Evolutionary conservation across 805 yeast species (phyloP).

Genomic region (Ogataea neopini): DNA sequence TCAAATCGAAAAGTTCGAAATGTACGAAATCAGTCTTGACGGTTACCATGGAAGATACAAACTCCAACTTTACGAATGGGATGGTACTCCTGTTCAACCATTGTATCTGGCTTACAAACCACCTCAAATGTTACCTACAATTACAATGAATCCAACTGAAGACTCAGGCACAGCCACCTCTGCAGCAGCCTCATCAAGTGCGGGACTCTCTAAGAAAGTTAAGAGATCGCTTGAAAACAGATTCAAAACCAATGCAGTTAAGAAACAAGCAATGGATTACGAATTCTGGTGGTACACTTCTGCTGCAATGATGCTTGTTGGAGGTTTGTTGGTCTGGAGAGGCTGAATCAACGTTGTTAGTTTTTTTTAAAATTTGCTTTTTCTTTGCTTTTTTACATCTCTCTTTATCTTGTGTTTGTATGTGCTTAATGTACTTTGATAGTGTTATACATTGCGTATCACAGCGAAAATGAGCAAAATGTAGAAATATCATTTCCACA

Average conservation of each 20-base stretch:
- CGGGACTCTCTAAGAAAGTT: slow-evolving; percentile 44
- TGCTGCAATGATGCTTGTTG: slow-evolving; percentile 40
- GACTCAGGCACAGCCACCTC: slow-evolving; percentile 34
- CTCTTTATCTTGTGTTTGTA: neutral
- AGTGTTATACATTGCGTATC: neutral
- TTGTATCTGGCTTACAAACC: slow-evolving; percentile 90
- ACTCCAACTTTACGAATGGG: slow-evolving; percentile 71
- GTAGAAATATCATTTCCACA: neutral
- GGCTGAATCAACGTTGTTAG: slow-evolving; percentile 9
- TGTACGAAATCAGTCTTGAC: slow-evolving; percentile 64
- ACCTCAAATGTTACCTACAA: slow-evolving; percentile 94
- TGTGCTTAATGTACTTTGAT: slow-evolving; percentile 2
- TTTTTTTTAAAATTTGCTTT: neutral
- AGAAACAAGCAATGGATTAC: slow-evolving; percentile 38
- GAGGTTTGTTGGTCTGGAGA: slow-evolving; percentile 31
- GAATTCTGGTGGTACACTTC: slow-evolving; percentile 60
- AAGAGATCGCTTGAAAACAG: slow-evolving; percentile 79
- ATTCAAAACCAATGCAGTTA: slow-evolving; percentile 72
- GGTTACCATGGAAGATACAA: slow-evolving; percentile 81
- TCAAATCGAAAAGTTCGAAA: slow-evolving; percentile 61
- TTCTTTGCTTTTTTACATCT: neutral
- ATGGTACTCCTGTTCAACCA: slow-evolving; percentile 83
- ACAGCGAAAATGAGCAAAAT: neutral
- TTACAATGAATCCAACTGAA: slow-evolving; percentile 81
- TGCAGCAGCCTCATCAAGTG: slow-evolving; percentile 30